Base-by-base conservation (phyloP, 805 yeast genomes). In the Kodamaea kakaduensis region DNA sequence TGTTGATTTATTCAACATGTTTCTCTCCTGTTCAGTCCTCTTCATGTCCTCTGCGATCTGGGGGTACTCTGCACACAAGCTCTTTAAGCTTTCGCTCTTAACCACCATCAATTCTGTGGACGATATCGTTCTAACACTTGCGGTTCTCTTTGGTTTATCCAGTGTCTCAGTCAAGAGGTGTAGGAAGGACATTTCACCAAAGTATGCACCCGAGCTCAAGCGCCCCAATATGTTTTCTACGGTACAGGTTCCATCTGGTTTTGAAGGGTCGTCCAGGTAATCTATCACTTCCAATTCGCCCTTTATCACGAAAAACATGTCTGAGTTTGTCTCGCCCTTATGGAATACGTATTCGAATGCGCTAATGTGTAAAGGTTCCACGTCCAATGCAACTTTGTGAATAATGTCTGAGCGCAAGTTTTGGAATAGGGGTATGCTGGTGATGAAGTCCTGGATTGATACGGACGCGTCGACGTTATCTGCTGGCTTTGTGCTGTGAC, bases 161-260 rank as follows among this genome's bases (percentile, higher is more conserved):
- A 37, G 41, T 7, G 44, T 34, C 10, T 50, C 48, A 16, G 63
- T 56, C 14, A 78, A 47, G 9, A 68, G 67, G 3, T 75, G 61
- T 26, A 83, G 56, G 46, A 82, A 83, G 0, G 85, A 74, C 80
- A 82, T 78, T 54, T 82, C 90, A 15, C 93, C 93, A 58, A 83
- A 81, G 56, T 79, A 81, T 21, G 78, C 71, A 14, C 84, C 85
- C 10, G 75, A 57, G 2, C 75, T 69, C 17, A 84, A 58, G 38
- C 85, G 66, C 3, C 84, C 87, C 24, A 77, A 52, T 1, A 71
- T 61, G 22, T 59, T 56, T 34, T 70, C 75, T 13, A 60, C 58
- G 25, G 29, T 29, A 9, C 32, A 27, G 10, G 27, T 19, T 21
- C 35, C 34, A n/a, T 22, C 21, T 8, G 29, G 29, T 8, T 27